These are phyloP conservation scores for Cochlearia excelsa DNA, from an alignment of 345 rosid genomes.

Conservation along the genomic window DNA sequence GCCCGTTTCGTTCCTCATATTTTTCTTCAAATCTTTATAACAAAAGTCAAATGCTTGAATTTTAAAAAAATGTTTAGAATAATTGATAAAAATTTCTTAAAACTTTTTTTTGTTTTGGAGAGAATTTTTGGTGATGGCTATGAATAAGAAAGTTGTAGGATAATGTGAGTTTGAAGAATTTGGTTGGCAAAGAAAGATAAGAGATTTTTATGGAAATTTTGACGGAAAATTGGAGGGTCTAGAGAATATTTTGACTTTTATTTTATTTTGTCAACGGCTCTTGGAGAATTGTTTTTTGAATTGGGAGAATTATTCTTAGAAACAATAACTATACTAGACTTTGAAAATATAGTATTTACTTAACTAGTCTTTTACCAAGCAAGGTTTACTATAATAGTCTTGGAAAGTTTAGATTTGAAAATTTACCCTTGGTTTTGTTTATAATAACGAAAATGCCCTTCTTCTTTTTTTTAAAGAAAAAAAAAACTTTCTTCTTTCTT, in stretches of 20 bases:
- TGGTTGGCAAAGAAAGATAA: constrained; percentile 21
- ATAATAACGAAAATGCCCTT: too few relatives aligned
- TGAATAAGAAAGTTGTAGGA: constrained; percentile 18
- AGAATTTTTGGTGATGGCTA: constrained; percentile 9
- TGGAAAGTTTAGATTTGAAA: too few relatives aligned
- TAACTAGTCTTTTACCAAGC: too few relatives aligned
- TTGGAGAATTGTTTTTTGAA: constrained; percentile 24
- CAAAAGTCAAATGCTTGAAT: constrained; percentile 29
- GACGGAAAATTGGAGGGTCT: constrained; percentile 25
- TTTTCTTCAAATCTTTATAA: constrained; percentile 22
- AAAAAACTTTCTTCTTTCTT: too few relatives aligned
- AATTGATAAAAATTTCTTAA: constrained; percentile 3
- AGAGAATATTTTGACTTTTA: constrained; percentile 17
- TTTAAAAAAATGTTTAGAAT: constrained; percentile 4
- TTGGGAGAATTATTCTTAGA: constrained; percentile 12
- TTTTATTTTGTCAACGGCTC: constrained; percentile 24
- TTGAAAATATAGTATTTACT: too few relatives aligned
- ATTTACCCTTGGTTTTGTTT: too few relatives aligned
- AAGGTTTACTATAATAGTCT: too few relatives aligned
- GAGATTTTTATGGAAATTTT: constrained; percentile 30
- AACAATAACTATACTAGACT: too few relatives aligned
- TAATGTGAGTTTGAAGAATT: constrained; percentile 25
- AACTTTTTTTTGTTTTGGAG: background rate
- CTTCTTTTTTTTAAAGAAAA: too few relatives aligned
- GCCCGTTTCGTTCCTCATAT: constrained; percentile 35